These are phyloP conservation scores for Cyclotella kingstonii DNA, from an alignment of 108 stramenopile species.

Conservation along the genomic window DNA sequence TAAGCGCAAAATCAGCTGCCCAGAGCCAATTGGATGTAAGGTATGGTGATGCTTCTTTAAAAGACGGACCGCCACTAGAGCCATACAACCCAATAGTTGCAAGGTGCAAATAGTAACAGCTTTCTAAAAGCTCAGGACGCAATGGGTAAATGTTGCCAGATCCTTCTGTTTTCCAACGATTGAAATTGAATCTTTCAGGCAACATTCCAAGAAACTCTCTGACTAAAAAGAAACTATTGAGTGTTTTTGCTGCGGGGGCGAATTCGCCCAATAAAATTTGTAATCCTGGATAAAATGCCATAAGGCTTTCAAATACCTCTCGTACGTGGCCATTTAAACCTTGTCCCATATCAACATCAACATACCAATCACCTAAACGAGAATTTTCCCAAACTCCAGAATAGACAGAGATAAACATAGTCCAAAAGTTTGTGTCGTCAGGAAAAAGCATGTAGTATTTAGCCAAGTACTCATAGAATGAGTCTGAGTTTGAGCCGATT, in stretches of 20 bases:
- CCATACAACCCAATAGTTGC: slow-evolving; percentile 60
- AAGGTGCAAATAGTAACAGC: slow-evolving; percentile 79
- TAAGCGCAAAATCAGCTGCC: slow-evolving; percentile 73
- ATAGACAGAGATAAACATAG: slow-evolving; percentile 70
- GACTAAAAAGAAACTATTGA: slow-evolving; percentile 81
- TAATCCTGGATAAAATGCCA: slow-evolving; percentile 95
- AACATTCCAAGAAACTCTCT: slow-evolving; percentile 76
- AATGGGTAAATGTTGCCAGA: slow-evolving; percentile 64
- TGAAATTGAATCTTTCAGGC: slow-evolving; percentile 87
- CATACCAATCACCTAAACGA: slow-evolving; percentile 89
- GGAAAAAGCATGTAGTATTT: slow-evolving; percentile 76
- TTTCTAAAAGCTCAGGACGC: slow-evolving; percentile 92
- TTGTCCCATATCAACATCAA: slow-evolving; percentile 77
- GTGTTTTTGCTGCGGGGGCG: slow-evolving; percentile 64
- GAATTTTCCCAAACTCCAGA: slow-evolving; percentile 63
- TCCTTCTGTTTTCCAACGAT: slow-evolving; percentile 61
- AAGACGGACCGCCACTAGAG: slow-evolving; percentile 27
- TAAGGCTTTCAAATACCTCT: slow-evolving; percentile 82
- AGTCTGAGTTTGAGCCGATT: slow-evolving; percentile 92
- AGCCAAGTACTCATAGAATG: slow-evolving; percentile 91
- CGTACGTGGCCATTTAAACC: slow-evolving; percentile 46
- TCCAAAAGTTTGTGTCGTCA: slow-evolving; percentile 84
- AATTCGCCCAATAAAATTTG: slow-evolving; percentile 85
- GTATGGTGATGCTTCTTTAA: slow-evolving; percentile 9
- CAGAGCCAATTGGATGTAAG: slow-evolving; percentile 67